Conservation (phyloP, 192 early-diverging fungal genomes). For the Haplosporangium gracile region DNA sequence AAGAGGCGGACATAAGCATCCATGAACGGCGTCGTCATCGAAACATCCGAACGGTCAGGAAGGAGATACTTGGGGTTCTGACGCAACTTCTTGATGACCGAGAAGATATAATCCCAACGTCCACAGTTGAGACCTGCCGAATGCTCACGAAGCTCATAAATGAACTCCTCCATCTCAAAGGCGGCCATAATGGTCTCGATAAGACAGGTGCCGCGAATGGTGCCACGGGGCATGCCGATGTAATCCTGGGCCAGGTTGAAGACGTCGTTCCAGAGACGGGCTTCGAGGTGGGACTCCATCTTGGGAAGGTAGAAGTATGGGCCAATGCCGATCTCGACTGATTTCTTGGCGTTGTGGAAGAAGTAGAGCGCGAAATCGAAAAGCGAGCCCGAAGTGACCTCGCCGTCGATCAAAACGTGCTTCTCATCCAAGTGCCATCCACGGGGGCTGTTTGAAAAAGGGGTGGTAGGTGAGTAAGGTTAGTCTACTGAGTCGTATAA, state of each 20-base stretch:
- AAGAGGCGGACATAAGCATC: constrained; percentile 96
- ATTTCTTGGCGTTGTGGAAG: constrained; percentile 96
- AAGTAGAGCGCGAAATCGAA: constrained; percentile 99
- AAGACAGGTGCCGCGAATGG: constrained; percentile 96
- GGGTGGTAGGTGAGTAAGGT: not conserved
- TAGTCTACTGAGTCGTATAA: no score
- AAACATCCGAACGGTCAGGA: constrained; percentile 91
- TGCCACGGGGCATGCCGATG: constrained; percentile 90
- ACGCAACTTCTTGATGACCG: constrained; percentile 97
- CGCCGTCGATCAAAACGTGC: constrained; percentile 93
- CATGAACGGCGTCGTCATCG: constrained; percentile 98
- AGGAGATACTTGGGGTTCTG: constrained; percentile 88
- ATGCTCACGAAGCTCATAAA: constrained; percentile 99
- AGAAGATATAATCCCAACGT: constrained; percentile 99
- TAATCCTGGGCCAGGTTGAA: constrained; percentile 97
- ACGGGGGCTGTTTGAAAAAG: constrained; percentile 75
- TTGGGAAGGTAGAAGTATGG: constrained; percentile 99
- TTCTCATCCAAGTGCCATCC: constrained; percentile 99
- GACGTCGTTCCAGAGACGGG: constrained; percentile 98
- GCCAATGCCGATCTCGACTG: constrained; percentile 87
- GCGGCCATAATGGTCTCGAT: constrained; percentile 98
- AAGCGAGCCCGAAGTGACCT: constrained; percentile 93
- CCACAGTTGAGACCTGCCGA: constrained; percentile 99
- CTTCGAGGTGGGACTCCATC: constrained; percentile 98
- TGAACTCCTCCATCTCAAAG: constrained; percentile 99